Evolutionary conservation across 2,329 filamentous ascomycete species (phyloP).

Genomic region (Botrytis fabae): DNA sequence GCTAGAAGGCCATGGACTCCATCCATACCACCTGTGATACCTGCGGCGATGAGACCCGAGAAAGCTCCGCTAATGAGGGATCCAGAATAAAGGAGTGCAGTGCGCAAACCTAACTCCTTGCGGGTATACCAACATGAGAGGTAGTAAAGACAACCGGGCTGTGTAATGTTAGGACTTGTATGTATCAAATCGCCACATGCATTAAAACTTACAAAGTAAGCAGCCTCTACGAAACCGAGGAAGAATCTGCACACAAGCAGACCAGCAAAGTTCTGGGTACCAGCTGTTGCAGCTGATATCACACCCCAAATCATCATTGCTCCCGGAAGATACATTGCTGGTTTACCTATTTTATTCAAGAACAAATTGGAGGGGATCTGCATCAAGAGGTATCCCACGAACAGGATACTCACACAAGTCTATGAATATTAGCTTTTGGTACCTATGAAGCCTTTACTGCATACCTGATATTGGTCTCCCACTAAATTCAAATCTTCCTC

Average conservation of each 20-base stretch:
- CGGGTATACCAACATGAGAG: slow-evolving; percentile 68
- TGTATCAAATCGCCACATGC: not conserved
- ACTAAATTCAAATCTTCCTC: slow-evolving; percentile 46
- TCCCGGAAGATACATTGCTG: slow-evolving; percentile 51
- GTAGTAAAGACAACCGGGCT: slow-evolving; percentile 63
- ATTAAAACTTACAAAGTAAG: slow-evolving; percentile 49
- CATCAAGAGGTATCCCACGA: slow-evolving; percentile 45
- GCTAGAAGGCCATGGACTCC: slow-evolving; percentile 55
- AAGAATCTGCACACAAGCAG: slow-evolving; percentile 51
- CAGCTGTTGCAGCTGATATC: slow-evolving; percentile 51
- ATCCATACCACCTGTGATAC: slow-evolving; percentile 67
- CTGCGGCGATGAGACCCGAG: slow-evolving; percentile 63
- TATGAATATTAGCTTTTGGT: slow-evolving; percentile 28
- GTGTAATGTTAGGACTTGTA: slow-evolving; percentile 19
- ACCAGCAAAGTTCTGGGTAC: slow-evolving; percentile 48
- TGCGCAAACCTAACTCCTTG: slow-evolving; percentile 65
- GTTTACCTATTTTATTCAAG: slow-evolving; percentile 50
- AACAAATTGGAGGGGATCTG: slow-evolving; percentile 52
- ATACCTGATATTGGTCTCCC: slow-evolving; percentile 46
- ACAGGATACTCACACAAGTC: slow-evolving; percentile 45
- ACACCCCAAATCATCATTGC: slow-evolving; percentile 53
- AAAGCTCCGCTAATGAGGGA: slow-evolving; percentile 71
- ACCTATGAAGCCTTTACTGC: slow-evolving; percentile 13
- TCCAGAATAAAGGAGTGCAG: slow-evolving; percentile 66
- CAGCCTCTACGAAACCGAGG: slow-evolving; percentile 56